Evolutionary conservation across 768 basidiomycete genomes (phyloP).

Genomic region (Pisolithus marmoratus): DNA sequence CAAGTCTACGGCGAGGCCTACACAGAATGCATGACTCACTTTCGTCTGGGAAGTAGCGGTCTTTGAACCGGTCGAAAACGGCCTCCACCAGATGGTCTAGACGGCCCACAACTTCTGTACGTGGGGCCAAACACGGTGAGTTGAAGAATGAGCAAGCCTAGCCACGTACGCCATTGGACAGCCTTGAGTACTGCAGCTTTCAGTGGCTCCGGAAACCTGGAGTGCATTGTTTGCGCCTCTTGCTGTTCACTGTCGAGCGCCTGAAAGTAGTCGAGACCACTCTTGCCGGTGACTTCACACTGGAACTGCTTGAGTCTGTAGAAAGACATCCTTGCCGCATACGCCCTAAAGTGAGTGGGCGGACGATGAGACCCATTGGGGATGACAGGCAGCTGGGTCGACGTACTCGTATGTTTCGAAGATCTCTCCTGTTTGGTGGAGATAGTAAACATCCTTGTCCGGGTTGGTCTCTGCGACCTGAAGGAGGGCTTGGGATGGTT

Average conservation of each 20-base stretch:
- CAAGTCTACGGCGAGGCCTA: conserved; percentile 10
- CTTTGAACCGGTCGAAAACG: conserved; percentile 93
- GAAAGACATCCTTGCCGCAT: conserved; percentile 90
- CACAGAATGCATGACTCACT: conserved; percentile 48
- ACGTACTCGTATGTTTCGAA: conserved; percentile 94
- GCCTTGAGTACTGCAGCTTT: conserved; percentile 87
- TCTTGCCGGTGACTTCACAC: conserved; percentile 95
- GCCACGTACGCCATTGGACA: conserved; percentile 92
- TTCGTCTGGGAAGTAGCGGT: conserved; percentile 89
- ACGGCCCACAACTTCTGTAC: conserved; percentile 90
- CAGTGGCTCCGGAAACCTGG: conserved; percentile 87
- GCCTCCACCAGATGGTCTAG: conserved; percentile 93
- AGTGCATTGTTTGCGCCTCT: conserved; percentile 85
- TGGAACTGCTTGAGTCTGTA: conserved; percentile 93
- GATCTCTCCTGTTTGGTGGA: conserved; percentile 93
- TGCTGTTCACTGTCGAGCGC: conserved; percentile 87
- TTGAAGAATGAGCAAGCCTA: conserved; percentile 9
- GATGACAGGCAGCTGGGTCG: conserved; percentile 21
- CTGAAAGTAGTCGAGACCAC: conserved; percentile 89
- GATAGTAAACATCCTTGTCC: conserved; percentile 79
- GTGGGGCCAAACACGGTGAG: conserved; percentile 12
- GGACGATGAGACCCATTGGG: conserved; percentile 14
- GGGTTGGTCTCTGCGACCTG: conserved; percentile 59
- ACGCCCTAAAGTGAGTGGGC: conserved; percentile 44
- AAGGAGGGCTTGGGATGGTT: conserved; percentile 68